Percentiles rank a stretch among this genome's conserved stretches.
Conservation (phyloP, 805 yeast genomes). For the Yarrowia divulgata region DNA sequence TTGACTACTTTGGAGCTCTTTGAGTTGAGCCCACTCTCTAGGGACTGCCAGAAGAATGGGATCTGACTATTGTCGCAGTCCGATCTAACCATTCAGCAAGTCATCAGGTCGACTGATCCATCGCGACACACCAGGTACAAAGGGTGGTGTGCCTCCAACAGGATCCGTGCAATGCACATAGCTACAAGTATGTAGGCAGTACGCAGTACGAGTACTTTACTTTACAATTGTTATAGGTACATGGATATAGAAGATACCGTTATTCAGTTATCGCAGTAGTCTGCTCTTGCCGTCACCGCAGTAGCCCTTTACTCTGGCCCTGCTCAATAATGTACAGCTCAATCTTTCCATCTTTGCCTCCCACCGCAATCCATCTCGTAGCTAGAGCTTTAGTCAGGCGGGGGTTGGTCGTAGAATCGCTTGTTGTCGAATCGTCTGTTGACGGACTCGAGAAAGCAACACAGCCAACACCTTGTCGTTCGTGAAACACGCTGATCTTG, state of each 20-base stretch:
- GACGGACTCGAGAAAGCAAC: slow-evolving; percentile 43
- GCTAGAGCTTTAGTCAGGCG: slow-evolving; percentile 25
- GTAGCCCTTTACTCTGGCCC: no score
- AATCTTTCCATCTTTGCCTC: slow-evolving; percentile 64
- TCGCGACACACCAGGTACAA: no score
- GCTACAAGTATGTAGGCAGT: no score
- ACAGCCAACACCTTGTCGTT: slow-evolving; percentile 48
- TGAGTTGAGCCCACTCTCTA: no score
- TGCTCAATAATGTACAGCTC: slow-evolving; percentile 51
- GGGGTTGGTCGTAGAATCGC: not conserved
- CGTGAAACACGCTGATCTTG: slow-evolving; percentile 49
- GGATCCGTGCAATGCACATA: slow-evolving; percentile 2
- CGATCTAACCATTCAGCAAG: no score
- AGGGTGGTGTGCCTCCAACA: no score
- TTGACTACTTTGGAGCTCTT: no score
- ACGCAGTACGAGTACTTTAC: no score
- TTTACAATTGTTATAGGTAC: not conserved
- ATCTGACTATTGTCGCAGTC: no score
- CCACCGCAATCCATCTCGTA: slow-evolving; percentile 55
- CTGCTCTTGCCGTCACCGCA: not conserved
- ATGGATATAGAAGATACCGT: slow-evolving; percentile 2
- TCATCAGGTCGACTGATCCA: not conserved
- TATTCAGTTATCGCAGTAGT: not conserved
- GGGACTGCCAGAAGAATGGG: no score
- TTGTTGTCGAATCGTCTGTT: not conserved